Evolutionary conservation across 1,139 yeast species (phyloP).

Genomic region (Debaryomycetaceae sp.): DNA sequence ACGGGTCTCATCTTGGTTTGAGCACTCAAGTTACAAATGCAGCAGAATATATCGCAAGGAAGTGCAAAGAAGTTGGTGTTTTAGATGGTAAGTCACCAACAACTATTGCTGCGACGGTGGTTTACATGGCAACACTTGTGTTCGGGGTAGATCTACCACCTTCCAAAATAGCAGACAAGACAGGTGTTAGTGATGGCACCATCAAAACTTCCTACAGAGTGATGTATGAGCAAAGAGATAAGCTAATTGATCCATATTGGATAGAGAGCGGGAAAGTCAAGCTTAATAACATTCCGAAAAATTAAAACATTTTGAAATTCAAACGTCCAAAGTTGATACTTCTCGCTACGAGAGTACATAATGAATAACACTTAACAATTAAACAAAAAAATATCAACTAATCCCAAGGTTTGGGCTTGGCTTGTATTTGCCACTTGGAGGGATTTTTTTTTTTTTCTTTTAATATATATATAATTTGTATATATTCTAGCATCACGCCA

Average conservation of each 20-base stretch:
- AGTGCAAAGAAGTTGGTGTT: slow-evolving; percentile 88
- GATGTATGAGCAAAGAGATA: slow-evolving; percentile 69
- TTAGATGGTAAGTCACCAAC: slow-evolving; percentile 97
- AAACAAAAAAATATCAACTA: too few species aligned
- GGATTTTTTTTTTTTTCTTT: too few species aligned
- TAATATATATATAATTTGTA: too few species aligned
- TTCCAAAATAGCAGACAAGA: slow-evolving; percentile 79
- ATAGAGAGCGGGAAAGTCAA: slow-evolving; percentile 66
- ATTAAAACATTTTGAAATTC: too few species aligned
- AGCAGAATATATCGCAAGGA: slow-evolving; percentile 88
- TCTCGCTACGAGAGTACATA: too few species aligned
- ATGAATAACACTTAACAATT: too few species aligned
- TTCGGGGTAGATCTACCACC: slow-evolving; percentile 74
- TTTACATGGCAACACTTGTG: slow-evolving; percentile 84
- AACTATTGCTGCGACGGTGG: slow-evolving; percentile 96
- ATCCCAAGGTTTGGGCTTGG: too few species aligned
- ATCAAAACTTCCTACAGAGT: slow-evolving; percentile 89
- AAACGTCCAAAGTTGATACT: too few species aligned
- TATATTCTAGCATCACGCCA: too few species aligned
- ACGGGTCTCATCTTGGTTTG: slow-evolving; percentile 91
- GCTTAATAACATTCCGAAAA: slow-evolving; percentile 57
- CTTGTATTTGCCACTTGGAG: too few species aligned
- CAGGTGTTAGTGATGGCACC: slow-evolving; percentile 98
- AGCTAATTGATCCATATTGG: slow-evolving; percentile 80
- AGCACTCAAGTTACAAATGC: slow-evolving; percentile 84